Base-by-base conservation (phyloP, 768 basidiomycete genomes). In the Lactifluus hygrophoroides region DNA sequence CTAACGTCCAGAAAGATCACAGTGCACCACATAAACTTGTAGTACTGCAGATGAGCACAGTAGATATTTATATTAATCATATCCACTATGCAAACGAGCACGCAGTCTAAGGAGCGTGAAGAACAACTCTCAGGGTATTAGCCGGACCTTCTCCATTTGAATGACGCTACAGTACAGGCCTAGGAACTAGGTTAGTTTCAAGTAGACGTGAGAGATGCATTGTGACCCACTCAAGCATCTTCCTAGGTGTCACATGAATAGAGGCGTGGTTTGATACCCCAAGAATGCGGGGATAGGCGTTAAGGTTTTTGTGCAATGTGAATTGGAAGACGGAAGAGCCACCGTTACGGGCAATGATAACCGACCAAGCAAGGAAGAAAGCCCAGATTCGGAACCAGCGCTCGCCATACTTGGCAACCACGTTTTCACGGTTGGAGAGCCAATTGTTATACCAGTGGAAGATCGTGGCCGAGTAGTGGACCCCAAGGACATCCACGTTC, bases 361-460 rank as follows among this genome's bases (percentile, higher is more conserved):
- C 80, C 44, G 88, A 85, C 70, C 86, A 95, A 13, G 94, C 96
- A 32, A 99, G 81, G 86, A 99, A 99, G 81, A 88, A 98, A 4
- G 84, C 84, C 96, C 96, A 99, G 68, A 90, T 83, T 65, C 95
- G 81, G 77, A 87, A 98, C 92, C 91, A 93, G 62, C 82, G 79
- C 32, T 94, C 90, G 53, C 95, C 95, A 69, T 99, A 99, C 72
- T 86, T 88, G 56, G 76, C 91, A 38, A 88, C 63, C 50, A 96
- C 86, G 72, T 88, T 86, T 45, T 94, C 93, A 76, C 88, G 87
- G 80, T 99, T 97, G 58, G 77, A 76, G 43, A 95, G 72, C 96
- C 96, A 99, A 81, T 97, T 98, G 70, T 90, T 83, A 80, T 97
- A 97, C 95, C 95, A 98, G 58, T 81, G 79, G 73, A 78, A 86